Base-by-base conservation (phyloP, 2,329 filamentous ascomycete genomes). In the Aspergillus cejpii region DNA sequence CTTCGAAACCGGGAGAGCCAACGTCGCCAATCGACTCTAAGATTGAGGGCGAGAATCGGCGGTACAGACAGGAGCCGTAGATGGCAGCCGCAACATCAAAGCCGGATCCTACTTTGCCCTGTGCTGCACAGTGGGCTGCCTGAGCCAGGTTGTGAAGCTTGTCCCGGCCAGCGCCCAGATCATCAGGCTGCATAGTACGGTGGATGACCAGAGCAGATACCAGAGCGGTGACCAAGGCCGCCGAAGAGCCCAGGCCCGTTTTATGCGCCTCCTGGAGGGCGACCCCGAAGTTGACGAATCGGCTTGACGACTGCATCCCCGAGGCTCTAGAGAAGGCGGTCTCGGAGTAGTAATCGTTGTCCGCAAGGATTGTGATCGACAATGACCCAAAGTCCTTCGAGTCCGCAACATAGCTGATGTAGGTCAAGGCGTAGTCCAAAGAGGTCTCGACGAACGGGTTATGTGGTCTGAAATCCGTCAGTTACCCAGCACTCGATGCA, bases 381-480 rank as follows among this genome's bases (percentile, higher is more conserved):
- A 84, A 71, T 3, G 89, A 80, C 11, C 76, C 76, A 60, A 92
- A 65, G 39, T 81, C 61, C 69, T 77, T 62, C 4, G 67, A 70
- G 63, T 64, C 74, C 65, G 70, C 53, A 54, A 71, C 54, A 68
- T 70, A 62, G 65, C 68, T 60, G 67, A 75, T 64, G 87, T 95
- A 96, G 44, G 85, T 92, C 57, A 97, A 78, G 44, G 80, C 86
- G 71, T 94, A 97, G 67, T 78, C 81, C 46, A 98, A 76, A 1
- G 92, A 86, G 8, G 88, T 94, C 72, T 97, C 89, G 51, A 98
- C 85, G 66, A 98, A 98, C 11, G 83, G 80, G 64, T 98, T 98
- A 47, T 69, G 72, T 41, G 74, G 75, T 43, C 77, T 73, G 64
- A 67, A 57, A 53, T 45, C 33, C 48, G 17, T 50, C 38, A 43